A percentile compares a stretch with the other conserved stretches of the same genome.
Evolutionary conservation across 2,329 filamentous ascomycete genomes (phyloP).

Genomic region (Ambrosiella xylebori): DNA sequence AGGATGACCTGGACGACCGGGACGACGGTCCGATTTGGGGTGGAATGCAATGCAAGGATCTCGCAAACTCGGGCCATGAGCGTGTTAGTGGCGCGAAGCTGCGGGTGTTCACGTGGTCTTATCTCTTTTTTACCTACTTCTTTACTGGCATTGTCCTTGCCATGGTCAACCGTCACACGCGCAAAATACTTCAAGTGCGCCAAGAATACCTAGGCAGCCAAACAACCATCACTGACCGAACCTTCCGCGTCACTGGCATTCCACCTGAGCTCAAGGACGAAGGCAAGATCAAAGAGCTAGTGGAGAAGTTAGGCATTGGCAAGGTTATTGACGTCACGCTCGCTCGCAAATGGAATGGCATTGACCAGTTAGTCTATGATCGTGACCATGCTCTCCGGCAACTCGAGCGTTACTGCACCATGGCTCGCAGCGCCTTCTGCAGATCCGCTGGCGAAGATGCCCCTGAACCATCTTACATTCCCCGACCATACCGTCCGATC

Average conservation of each 20-base stretch:
- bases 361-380: conserved; percentile 58
- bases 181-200: conserved; percentile 65
- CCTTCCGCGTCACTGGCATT: conserved; percentile 79
- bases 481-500: conserved; percentile 35
- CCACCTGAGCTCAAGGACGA: conserved; percentile 65
- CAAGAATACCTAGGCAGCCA: conserved; percentile 88
- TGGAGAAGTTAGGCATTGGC: conserved; percentile 78
- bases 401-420: conserved; percentile 71
- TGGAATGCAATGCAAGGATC: conserved; percentile 15
- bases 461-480: neutral
- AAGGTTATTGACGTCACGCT: conserved; percentile 76
- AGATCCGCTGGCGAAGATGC: neutral
- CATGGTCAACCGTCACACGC: conserved; percentile 66
- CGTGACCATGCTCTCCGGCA: conserved; percentile 49
- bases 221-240: conserved; percentile 88
- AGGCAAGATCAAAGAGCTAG: conserved; percentile 64
- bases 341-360: conserved; percentile 68
- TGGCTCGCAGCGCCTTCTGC: neutral
- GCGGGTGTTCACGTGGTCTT: conserved; percentile 64
- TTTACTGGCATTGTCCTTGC: conserved; percentile 73
- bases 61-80: conserved; percentile 16
- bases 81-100: conserved; percentile 12
- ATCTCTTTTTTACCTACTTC: conserved; percentile 84
- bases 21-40: conserved; percentile 7
- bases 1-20: neutral